Evolutionary conservation across 2,329 filamentous ascomycete genomes (phyloP).

Genomic region (Coniochaeta sp.): DNA sequence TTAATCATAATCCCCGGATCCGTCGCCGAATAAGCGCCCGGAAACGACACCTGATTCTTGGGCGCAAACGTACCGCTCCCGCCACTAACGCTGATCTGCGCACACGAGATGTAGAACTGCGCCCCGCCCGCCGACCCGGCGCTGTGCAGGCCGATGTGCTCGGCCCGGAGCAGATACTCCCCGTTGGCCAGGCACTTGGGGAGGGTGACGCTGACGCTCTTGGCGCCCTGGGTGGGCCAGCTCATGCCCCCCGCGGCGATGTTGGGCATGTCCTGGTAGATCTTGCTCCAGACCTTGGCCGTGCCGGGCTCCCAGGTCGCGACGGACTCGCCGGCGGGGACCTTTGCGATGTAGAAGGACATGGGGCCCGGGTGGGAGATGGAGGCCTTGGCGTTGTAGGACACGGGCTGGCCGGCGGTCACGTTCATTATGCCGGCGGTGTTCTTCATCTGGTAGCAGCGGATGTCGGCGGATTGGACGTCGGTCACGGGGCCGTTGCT

Average conservation of each 20-base stretch:
- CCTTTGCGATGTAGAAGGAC: conserved; percentile 32
- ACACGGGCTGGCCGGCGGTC: conserved; percentile 33
- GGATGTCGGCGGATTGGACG: conserved; percentile 37
- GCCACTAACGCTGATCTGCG: conserved; percentile 32
- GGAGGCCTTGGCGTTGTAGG: conserved; percentile 32
- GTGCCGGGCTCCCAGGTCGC: conserved; percentile 26
- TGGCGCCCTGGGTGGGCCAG: conserved; percentile 29
- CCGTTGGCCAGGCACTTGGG: conserved; percentile 36
- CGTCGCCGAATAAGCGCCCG: conserved; percentile 29
- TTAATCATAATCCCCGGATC: conserved; percentile 35
- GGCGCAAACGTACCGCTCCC: conserved; percentile 29
- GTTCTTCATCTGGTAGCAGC: conserved; percentile 38
- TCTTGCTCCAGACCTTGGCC: conserved; percentile 33
- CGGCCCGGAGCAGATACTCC: conserved; percentile 39
- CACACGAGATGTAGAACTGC: conserved; percentile 37
- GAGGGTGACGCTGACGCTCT: conserved; percentile 29
- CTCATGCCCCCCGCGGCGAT: conserved; percentile 25
- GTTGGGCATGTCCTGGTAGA: conserved; percentile 31
- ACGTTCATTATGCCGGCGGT: conserved; percentile 32
- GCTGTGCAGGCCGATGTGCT: conserved; percentile 39
- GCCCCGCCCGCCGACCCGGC: conserved; percentile 32
- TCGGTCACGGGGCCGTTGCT: conserved; percentile 22
- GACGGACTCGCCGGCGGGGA: conserved; percentile 26
- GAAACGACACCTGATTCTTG: conserved; percentile 28
- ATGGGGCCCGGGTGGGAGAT: conserved; percentile 34